Base-by-base conservation (phyloP, 345 rosid species). In the Brassica rapa region DNA sequence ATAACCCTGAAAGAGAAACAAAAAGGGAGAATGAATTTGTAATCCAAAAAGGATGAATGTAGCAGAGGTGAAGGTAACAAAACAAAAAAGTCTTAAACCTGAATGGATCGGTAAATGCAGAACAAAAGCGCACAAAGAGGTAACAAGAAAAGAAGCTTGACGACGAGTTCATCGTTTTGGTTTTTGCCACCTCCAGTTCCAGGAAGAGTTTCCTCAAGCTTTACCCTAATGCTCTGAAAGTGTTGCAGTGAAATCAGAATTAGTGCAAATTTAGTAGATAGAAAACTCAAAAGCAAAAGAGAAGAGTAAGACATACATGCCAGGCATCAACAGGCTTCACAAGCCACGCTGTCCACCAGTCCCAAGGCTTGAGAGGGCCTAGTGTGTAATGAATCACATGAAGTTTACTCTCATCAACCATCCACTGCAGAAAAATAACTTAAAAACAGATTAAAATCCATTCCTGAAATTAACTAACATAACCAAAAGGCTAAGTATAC, bases 301-400 rank as follows among this genome's bases (percentile, higher is more conserved):
- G 77, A 74, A 68, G 69, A 41, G 41, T 32, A 66, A 62, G 56
- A 82, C 62, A 3, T 85, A 94, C 98, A 87, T 92, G 98, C 98
- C 98, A 94, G 70, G 92, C 90, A 77, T 92, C 97, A 77, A 94
- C 98, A 23, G 94, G 98, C 84, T 92, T 92, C 73, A 94, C 82
- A 19, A 94, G 90, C 98, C 98, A 94, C 8, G 98, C 91, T 65
- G 98, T 94, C 95, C 95, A 92, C 97, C 98, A 94, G 82, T 94
- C 98, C 98, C 98, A 94, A 62, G 98, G 98, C 78, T 94, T 94
- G 51, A 92, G 92, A 46, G 97, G 97, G 51, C 98, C 98, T 74
- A 94, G 97, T 2, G 98, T 94, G 68, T 94, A 94, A 85, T 94
- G 98, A 86, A 94, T 94, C 37, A 94, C 88, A 77, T 75, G 90